Base-by-base conservation (phyloP, 306 rosid species). In the Quercus aquifolioides region DNA sequence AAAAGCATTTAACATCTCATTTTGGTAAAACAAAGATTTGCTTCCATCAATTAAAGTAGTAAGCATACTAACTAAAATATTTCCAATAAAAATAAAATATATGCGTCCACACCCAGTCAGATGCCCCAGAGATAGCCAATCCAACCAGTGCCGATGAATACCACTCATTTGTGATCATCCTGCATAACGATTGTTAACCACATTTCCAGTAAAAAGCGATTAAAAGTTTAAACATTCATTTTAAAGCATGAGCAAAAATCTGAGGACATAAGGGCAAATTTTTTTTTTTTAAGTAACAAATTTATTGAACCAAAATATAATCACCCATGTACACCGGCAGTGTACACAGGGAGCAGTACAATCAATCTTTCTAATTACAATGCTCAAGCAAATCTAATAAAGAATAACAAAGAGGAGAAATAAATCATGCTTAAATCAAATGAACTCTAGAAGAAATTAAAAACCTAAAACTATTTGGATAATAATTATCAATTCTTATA, bases 121-220 rank as follows among this genome's bases (percentile, higher is more conserved):
- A 80, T 57, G 81, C 94, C 7, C 98, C 99, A 76, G 99, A 91
- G 57, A 95, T 65, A 10, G 92, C 96, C 77, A 95, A 86, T 30
- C 97, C 99, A 60, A 88, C 65, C 89, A 92, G 86, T n/a, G 99
- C 95, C 5, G 86, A 77, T 78, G 89, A 76, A 76, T 95, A 95
- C 87, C 88, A 69, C 55, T 92, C 94, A 51, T 92, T 95, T 21
- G 80, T 62, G 75, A 95, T 91, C 97, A 93, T 90, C 98, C 99
- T 92, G 82, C 9, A 72, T 5, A 74, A 74, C 54, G 69, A 35
- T 68, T 28, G 10, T 20, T 18, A 82, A 59, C 65, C 63, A 80
- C 60, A 81, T 55, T 33, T 62, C 56, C 49, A 28, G 23, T 9
- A 51, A 23, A n/a, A 64, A 26, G 31, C 18, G 13, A 23, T 7